These are phyloP conservation scores for Phytophthora sansomeana DNA, from an alignment of 352 stramenopile species.

Conservation along the genomic window DNA sequence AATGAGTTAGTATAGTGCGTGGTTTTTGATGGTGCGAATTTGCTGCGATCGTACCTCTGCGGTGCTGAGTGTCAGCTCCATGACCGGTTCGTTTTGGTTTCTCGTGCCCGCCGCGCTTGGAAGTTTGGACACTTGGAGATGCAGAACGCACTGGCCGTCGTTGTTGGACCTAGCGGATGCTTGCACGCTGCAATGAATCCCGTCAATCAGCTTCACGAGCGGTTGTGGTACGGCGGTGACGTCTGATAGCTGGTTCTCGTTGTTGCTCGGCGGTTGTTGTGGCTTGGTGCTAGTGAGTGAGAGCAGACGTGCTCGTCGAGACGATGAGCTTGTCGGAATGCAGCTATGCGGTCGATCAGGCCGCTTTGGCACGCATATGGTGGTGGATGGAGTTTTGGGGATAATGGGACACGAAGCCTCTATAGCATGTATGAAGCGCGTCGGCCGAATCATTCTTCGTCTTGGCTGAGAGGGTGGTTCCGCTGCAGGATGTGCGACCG, in stretches of 20 bases:
- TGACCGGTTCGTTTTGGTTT: constrained; percentile 19
- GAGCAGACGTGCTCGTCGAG: constrained; percentile 24
- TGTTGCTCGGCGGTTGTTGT: constrained; percentile 9
- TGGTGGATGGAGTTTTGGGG: constrained; percentile 10
- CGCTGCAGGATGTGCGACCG: neutral
- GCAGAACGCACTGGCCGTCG: constrained; percentile 28
- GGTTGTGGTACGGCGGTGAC: neutral
- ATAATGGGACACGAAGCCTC: constrained; percentile 22
- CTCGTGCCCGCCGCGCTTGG: constrained; percentile 9
- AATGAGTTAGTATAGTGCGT: neutral
- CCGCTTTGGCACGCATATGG: constrained; percentile 29
- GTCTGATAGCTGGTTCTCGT: constrained; percentile 1
- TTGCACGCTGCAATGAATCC: constrained; percentile 25
- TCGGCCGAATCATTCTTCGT: constrained; percentile 21
- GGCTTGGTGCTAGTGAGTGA: constrained; percentile 13
- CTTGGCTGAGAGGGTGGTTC: neutral
- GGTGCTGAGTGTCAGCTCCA: constrained; percentile 36
- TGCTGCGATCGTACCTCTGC: constrained; percentile 28
- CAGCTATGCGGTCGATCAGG: constrained; percentile 43
- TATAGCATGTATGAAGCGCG: constrained; percentile 9
- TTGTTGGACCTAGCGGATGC: constrained; percentile 13
- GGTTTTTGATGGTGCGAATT: neutral
- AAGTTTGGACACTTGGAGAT: constrained; percentile 23
- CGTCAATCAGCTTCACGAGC: constrained; percentile 23
- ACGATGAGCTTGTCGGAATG: constrained; percentile 25